Conservation (phyloP, 2,329 filamentous ascomycete genomes). For the Colletotrichum zoysiae region DNA sequence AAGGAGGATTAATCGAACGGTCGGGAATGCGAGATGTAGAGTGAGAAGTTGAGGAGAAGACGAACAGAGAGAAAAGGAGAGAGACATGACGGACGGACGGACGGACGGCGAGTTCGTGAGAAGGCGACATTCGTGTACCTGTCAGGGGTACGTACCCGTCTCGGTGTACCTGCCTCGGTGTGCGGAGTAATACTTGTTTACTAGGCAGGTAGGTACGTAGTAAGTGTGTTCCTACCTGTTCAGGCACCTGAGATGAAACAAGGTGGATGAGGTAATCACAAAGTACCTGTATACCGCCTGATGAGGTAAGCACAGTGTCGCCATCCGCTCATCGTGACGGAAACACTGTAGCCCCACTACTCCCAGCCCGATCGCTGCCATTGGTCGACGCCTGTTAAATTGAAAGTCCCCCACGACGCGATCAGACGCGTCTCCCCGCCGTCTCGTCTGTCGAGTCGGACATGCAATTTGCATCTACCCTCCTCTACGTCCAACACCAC, state of each 20-base stretch:
- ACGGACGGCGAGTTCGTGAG: neutral
- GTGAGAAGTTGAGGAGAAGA: neutral
- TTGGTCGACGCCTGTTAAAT: slow-evolving; percentile 30
- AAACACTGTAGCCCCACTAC: neutral
- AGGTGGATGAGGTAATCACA: no score
- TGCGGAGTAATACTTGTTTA: no score
- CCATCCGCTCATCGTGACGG: fast-evolving
- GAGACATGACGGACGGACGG: no score
- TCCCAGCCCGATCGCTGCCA: neutral
- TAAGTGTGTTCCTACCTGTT: no score
- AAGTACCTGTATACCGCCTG: no score
- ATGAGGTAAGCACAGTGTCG: neutral
- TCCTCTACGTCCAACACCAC: slow-evolving; percentile 6
- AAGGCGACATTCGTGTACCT: neutral
- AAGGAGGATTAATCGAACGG: neutral
- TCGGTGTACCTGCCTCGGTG: no score
- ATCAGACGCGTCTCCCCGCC: slow-evolving; percentile 32
- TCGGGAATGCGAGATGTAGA: neutral
- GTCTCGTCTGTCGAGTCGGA: neutral
- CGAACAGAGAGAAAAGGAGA: neutral
- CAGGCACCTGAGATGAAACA: no score
- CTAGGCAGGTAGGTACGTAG: no score
- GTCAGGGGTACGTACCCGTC: no score
- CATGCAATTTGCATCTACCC: slow-evolving; percentile 10
- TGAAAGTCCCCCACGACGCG: slow-evolving; percentile 34